These are phyloP conservation scores for Cercophora samala DNA, from an alignment of 495 filamentous ascomycete species.

Conservation along the genomic window DNA sequence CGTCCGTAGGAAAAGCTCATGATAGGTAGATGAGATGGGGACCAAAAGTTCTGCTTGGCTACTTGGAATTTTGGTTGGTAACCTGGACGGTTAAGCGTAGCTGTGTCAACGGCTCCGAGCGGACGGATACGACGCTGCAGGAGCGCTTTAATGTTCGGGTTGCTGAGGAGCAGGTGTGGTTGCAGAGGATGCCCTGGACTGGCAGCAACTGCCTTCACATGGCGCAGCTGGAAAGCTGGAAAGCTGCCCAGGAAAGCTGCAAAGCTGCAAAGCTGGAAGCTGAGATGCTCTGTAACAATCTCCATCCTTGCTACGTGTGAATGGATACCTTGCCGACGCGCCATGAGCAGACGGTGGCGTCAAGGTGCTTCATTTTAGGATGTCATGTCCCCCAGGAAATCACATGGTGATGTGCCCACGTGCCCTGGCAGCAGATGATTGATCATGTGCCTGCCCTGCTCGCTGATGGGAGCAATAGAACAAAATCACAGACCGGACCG, in stretches of 20 bases:
- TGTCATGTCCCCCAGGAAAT: neutral
- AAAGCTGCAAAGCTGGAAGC: too few species aligned
- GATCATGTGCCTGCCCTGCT: neutral
- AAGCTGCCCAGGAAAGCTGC: too few species aligned
- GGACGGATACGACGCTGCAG: conserved; percentile 24
- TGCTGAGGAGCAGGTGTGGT: conserved; percentile 1
- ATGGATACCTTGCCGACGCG: neutral
- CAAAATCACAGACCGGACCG: neutral
- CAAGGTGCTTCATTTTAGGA: neutral
- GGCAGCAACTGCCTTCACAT: too few species aligned
- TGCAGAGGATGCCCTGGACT: neutral
- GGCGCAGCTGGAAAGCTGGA: too few species aligned
- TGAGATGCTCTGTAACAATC: too few species aligned
- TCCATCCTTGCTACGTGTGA: neutral
- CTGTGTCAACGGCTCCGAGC: too few species aligned
- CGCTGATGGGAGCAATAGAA: too few species aligned
- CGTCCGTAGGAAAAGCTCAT: neutral
- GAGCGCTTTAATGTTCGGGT: conserved; percentile 4
- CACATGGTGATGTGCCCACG: too few species aligned
- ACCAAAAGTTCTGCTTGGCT: neutral
- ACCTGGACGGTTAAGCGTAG: neutral
- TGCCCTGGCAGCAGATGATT: neutral
- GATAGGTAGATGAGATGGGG: neutral
- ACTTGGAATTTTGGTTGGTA: neutral
- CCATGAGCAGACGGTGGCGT: neutral